phyloP scores from a whole-genome alignment of 345 rosid genomes.

The Bretschneidera sinensis region DNA sequence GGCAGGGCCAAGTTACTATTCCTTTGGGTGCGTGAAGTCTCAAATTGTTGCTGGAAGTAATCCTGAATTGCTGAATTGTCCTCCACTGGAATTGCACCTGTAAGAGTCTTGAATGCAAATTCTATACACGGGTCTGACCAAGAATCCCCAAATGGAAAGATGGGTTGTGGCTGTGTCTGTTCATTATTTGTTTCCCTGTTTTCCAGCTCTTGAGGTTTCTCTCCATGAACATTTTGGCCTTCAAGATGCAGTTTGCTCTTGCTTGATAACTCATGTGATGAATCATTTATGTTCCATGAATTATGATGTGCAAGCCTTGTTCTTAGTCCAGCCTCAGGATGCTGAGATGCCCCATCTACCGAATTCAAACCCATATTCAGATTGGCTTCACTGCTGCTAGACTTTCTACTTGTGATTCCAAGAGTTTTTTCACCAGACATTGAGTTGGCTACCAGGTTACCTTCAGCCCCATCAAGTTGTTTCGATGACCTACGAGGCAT shows the following conservation, averaged over 20 bases:
- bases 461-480: slow-evolving; percentile 20
- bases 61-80: slow-evolving; percentile 31
- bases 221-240: slow-evolving; percentile 5
- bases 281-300: neutral
- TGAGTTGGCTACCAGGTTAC: slow-evolving; percentile 11
- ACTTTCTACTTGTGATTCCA: slow-evolving; percentile 2
- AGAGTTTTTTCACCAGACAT: slow-evolving; percentile 4
- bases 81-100: slow-evolving; percentile 27
- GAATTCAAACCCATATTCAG: slow-evolving; percentile 1
- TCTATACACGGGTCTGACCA: slow-evolving; percentile 44
- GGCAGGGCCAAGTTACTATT: too few relatives aligned
- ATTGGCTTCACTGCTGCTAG: slow-evolving; percentile 2
- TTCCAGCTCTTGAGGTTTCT: too few relatives aligned
- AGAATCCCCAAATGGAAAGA: slow-evolving; percentile 21
- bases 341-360: slow-evolving; percentile 8
- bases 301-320: neutral
- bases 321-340: slow-evolving; percentile 10
- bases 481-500: slow-evolving; percentile 26
- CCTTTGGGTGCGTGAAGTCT: too few relatives aligned
- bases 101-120: slow-evolving; percentile 49
- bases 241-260: slow-evolving; percentile 9
- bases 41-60: slow-evolving; percentile 34
- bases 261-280: slow-evolving; percentile 10
- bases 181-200: neutral
- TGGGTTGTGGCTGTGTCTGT: slow-evolving; percentile 10